Conservation (phyloP, 2,329 filamentous ascomycete species). For the Onygenales sp. region DNA sequence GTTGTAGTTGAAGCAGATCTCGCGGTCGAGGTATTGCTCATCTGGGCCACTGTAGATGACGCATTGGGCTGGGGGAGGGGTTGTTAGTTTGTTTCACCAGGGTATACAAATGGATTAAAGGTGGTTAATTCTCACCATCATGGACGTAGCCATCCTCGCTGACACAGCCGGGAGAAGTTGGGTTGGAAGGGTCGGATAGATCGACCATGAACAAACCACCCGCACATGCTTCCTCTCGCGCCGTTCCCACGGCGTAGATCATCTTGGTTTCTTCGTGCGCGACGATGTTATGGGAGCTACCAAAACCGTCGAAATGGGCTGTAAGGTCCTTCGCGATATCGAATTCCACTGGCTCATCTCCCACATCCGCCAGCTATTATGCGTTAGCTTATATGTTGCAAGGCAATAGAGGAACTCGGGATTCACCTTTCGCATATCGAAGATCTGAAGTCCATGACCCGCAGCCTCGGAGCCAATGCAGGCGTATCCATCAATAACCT, state of each 20-base stretch:
- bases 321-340: constrained; percentile 34
- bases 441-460: constrained; percentile 52
- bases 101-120: not conserved
- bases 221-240: constrained; percentile 37
- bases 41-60: constrained; percentile 47
- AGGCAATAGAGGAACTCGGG: not conserved
- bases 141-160: constrained; percentile 51
- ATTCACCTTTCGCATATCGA: constrained; percentile 46
- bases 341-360: constrained; percentile 36
- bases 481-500: constrained; percentile 31
- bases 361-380: constrained; percentile 37
- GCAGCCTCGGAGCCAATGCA: constrained; percentile 36
- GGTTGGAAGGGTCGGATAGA: constrained; percentile 44
- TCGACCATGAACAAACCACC: constrained; percentile 52
- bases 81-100: not conserved
- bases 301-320: constrained; percentile 32
- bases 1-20: constrained; percentile 51
- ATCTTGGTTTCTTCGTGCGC: constrained; percentile 44
- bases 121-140: constrained; percentile 29
- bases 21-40: constrained; percentile 35
- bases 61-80: constrained; percentile 38
- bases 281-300: constrained; percentile 46
- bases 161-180: constrained; percentile 45
- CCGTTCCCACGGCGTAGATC: constrained; percentile 38
- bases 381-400: not conserved